Evolutionary conservation across 2,329 filamentous ascomycete genomes (phyloP), one percentile per base, ranked within the genome.

Genomic region (Colletotrichum cordylinicola): DNA sequence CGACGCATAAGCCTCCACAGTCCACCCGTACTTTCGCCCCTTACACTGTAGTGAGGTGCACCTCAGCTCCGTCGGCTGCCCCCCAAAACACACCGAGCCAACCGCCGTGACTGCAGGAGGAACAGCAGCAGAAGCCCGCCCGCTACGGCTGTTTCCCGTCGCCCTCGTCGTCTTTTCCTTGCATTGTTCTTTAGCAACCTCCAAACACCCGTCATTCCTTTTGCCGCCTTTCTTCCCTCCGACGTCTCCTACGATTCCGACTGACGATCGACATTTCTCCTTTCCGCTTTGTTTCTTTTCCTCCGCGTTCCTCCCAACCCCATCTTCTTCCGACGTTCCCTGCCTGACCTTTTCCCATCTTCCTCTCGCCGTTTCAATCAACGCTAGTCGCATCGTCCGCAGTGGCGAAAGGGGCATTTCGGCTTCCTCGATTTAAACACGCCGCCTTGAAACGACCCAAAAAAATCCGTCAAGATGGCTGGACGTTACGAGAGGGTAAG

Each of bases 401-500:
- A 31, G 74, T 77, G 76, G 76, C 76, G 66, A 77, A 77, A 73
- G 65, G 73, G 48, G 66, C 66, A 9, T 12, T 39, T 21, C 55
- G 35, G 48, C 13, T 66, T 24, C 62, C 27, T 35, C 52, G 37
- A 21, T 60, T 66, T 58, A 35, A 66, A 67, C 52, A 74, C 66
- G 74, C 8, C 61, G 18, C 15, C 13, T 7, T 16, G 33, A 56
- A 62, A 33, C 16, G n/a, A 43, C 43, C 60, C 12, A 66, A 37
- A 67, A 27, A 29, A 52, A 77, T 68, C 77, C 65, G 76, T 76
- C 82, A 85, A 81, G 79, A 91, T 91, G 90, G 81, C 90, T 77
- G 87, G 86, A 78, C 85, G 88, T 66, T 93, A 93, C 82, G 90
- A 91, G 81, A 86, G 90, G 86, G 91, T 92, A 86, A 77, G 88